Percentiles rank a stretch among this genome's conserved stretches.
Conservation (phyloP, 2,329 filamentous ascomycete genomes). For the Fusarium sulawesiense region DNA sequence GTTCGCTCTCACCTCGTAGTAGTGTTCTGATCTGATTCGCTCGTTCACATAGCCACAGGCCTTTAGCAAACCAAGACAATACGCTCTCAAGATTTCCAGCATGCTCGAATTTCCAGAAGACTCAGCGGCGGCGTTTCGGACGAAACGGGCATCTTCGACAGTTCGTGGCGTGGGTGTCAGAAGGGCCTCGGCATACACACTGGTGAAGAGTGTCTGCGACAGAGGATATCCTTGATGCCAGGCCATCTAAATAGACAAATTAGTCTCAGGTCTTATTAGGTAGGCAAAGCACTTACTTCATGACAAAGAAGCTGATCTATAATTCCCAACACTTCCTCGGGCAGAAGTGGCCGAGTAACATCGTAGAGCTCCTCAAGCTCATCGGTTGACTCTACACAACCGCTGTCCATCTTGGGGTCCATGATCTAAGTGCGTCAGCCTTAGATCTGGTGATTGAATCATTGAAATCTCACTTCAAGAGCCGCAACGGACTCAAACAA, state of each 20-base stretch:
- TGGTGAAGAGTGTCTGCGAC: constrained; percentile 94
- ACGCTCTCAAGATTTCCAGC: constrained; percentile 79
- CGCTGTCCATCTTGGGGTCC: constrained; percentile 99
- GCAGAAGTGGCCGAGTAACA: constrained; percentile 72
- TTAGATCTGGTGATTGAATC: background rate
- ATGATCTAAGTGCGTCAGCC: constrained; percentile 77
- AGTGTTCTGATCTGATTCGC: constrained; percentile 83
- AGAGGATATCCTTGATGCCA: constrained; percentile 98
- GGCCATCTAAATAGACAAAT: constrained; percentile 72
- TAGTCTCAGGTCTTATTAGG: background rate
- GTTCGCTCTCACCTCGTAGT: constrained; percentile 76
- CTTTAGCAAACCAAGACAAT: constrained; percentile 87
- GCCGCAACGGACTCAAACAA: constrained; percentile 94
- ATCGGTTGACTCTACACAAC: constrained; percentile 81
- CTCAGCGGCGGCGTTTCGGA: constrained; percentile 49
- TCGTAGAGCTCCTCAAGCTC: constrained; percentile 88
- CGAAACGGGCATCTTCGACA: constrained; percentile 74
- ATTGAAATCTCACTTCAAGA: constrained; percentile 68
- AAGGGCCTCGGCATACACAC: constrained; percentile 87
- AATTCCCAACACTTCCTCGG: constrained; percentile 87
- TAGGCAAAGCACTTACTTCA: constrained; percentile 68
- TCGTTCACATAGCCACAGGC: constrained; percentile 82
- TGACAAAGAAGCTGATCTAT: constrained; percentile 93
- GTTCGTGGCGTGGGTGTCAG: constrained; percentile 75
- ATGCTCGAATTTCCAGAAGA: constrained; percentile 57